phyloP scores from a whole-genome alignment of 2,329 filamentous ascomycete genomes.

The Didymella pinodella region DNA sequence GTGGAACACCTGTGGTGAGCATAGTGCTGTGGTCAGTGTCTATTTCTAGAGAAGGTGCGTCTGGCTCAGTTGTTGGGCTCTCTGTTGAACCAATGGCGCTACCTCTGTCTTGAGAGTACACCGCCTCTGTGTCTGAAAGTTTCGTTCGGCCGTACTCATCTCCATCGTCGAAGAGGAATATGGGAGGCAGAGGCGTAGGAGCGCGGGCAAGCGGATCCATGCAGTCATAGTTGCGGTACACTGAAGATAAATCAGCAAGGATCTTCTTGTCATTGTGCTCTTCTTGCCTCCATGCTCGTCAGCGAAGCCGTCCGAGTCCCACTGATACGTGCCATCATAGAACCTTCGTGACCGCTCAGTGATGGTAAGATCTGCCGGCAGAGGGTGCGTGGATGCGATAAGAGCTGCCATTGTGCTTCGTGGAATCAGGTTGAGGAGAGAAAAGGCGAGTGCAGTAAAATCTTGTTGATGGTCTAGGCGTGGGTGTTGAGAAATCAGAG shows the following conservation, averaged over 20 bases:
- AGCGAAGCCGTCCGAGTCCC: constrained; percentile 37
- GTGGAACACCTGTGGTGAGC: background rate
- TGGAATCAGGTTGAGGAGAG: background rate
- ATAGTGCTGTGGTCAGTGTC: background rate
- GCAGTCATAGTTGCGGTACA: constrained; percentile 31
- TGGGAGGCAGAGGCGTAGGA: constrained; percentile 34
- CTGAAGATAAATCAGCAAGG: constrained; percentile 8
- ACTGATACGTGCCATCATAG: constrained; percentile 41
- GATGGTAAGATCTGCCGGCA: constrained; percentile 16
- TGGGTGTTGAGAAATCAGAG: background rate
- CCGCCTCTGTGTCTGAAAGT: background rate
- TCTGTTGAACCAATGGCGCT: too few species aligned
- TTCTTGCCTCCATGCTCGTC: constrained; percentile 36
- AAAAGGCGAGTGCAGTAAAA: background rate
- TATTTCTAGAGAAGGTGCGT: background rate
- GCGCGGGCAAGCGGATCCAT: constrained; percentile 26
- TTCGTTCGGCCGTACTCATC: constrained; percentile 14
- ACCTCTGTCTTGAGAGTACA: background rate
- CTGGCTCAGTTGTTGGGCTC: background rate
- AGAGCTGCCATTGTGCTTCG: background rate
- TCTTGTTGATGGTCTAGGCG: background rate
- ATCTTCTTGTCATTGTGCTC: background rate
- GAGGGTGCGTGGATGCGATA: too few species aligned
- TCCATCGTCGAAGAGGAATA: constrained; percentile 7
- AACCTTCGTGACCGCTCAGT: constrained; percentile 38